A percentile compares a stretch with the other conserved stretches of the same genome.
phyloP scores from a whole-genome alignment of 495 filamentous ascomycete species.

The Daldinia vernicosa region DNA sequence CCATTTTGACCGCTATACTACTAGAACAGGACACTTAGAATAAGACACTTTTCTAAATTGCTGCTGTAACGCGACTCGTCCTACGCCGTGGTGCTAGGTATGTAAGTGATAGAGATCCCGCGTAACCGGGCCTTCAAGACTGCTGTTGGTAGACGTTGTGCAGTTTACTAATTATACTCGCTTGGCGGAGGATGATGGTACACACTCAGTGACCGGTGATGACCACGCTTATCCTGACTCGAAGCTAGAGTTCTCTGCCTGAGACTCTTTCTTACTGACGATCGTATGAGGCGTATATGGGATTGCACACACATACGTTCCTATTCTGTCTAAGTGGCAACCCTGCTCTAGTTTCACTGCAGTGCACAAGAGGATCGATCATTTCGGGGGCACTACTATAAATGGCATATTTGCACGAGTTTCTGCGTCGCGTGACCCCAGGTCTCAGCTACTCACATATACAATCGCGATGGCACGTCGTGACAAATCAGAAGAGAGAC shows the following conservation, averaged over 20 bases:
- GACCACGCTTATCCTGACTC: slow-evolving; percentile 15
- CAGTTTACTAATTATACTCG: slow-evolving; percentile 28
- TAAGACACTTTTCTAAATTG: slow-evolving; percentile 11
- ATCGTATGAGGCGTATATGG: slow-evolving; percentile 18
- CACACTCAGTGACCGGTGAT: slow-evolving; percentile 22
- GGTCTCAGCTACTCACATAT: slow-evolving; percentile 31
- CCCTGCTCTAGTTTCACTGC: slow-evolving; percentile 33
- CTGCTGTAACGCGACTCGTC: slow-evolving; percentile 6
- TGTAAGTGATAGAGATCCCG: slow-evolving; percentile 19
- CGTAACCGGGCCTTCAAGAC: slow-evolving; percentile 22
- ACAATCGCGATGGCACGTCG: slow-evolving; percentile 25
- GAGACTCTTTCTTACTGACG: slow-evolving; percentile 16
- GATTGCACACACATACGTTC: slow-evolving; percentile 15
- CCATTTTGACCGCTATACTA: slow-evolving; percentile 8
- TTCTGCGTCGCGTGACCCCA: slow-evolving; percentile 38
- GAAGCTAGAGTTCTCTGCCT: slow-evolving; percentile 9
- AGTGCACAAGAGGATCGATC: slow-evolving; percentile 39
- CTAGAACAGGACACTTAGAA: slow-evolving; percentile 12
- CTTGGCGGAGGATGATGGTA: slow-evolving; percentile 33
- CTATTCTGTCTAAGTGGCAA: slow-evolving; percentile 13
- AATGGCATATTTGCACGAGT: slow-evolving; percentile 37
- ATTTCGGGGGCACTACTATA: slow-evolving; percentile 34
- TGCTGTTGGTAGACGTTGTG: slow-evolving; percentile 12
- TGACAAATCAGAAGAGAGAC: slow-evolving; percentile 6
- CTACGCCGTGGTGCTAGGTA: slow-evolving; percentile 9